A percentile compares a stretch with the other conserved stretches of the same genome.
These are phyloP conservation scores for Phanerochaete carnosa DNA, from an alignment of 768 basidiomycete genomes.

Conservation along the genomic window DNA sequence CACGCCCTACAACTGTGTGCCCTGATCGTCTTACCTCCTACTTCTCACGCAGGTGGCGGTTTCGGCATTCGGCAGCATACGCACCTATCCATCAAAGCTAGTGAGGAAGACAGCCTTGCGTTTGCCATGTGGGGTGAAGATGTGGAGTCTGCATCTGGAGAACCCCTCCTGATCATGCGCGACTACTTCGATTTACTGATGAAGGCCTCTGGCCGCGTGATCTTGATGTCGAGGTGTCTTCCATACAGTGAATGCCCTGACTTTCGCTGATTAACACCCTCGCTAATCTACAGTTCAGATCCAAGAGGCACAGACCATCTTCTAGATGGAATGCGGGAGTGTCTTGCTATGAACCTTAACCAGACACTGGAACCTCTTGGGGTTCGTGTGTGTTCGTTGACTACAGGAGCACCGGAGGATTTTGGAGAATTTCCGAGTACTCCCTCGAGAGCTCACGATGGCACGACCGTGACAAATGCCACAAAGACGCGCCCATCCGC, in stretches of 20 bases:
- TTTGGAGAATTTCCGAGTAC: background rate
- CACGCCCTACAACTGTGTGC: slow-evolving; percentile 27
- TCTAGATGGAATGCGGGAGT: slow-evolving; percentile 10
- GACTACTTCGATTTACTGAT: slow-evolving; percentile 27
- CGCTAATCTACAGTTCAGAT: background rate
- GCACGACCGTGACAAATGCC: background rate
- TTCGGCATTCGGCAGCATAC: background rate
- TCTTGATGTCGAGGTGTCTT: slow-evolving; percentile 23
- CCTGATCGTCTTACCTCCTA: slow-evolving; percentile 23
- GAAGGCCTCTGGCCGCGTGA: slow-evolving; percentile 27
- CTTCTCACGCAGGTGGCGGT: slow-evolving; percentile 7
- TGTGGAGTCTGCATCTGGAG: slow-evolving; percentile 19
- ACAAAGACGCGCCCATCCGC: background rate
- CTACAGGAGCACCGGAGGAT: slow-evolving; percentile 13
- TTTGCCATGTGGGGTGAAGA: slow-evolving; percentile 18
- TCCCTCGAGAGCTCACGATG: background rate
- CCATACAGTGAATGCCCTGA: background rate
- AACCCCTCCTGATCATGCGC: slow-evolving; percentile 24
- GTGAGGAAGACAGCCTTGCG: slow-evolving; percentile 5
- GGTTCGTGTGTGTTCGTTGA: slow-evolving; percentile 19
- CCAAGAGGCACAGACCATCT: background rate
- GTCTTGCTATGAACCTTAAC: slow-evolving; percentile 16
- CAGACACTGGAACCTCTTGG: slow-evolving; percentile 14
- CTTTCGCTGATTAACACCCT: background rate
- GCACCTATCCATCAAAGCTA: background rate